Evolutionary conservation across 768 basidiomycete species (phyloP).

Genomic region (Zangia roseola): DNA sequence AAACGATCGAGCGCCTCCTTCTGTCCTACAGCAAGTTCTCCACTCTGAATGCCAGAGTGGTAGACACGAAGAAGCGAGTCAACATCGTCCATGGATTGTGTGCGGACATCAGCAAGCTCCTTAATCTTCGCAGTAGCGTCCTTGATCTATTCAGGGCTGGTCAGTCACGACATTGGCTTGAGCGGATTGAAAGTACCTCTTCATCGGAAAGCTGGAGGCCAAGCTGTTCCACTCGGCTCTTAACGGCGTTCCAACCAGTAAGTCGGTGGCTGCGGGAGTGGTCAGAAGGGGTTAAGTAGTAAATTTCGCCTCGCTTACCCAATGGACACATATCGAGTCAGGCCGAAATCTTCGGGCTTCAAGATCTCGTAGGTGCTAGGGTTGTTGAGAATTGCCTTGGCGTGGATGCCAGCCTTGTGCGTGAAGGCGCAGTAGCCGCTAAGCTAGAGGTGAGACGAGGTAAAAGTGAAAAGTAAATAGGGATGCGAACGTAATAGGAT

Average conservation of each 20-base stretch:
- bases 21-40: conserved; percentile 92
- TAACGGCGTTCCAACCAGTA: conserved; percentile 99
- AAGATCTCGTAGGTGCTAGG: conserved; percentile 99
- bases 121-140: conserved; percentile 99
- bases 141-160: conserved; percentile 63
- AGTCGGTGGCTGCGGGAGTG: conserved; percentile 68
- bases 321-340: conserved; percentile 96
- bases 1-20: conserved; percentile 87
- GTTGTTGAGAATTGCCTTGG: conserved; percentile 99
- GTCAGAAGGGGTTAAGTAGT: conserved; percentile 1
- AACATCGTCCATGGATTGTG: conserved; percentile 99
- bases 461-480: neutral
- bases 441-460: neutral
- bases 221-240: conserved; percentile 97
- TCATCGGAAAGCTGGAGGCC: conserved; percentile 88
- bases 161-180: conserved; percentile 5
- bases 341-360: conserved; percentile 98
- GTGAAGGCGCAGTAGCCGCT: conserved; percentile 99
- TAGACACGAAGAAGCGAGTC: conserved; percentile 95
- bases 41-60: conserved; percentile 90
- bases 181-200: conserved; percentile 46
- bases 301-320: conserved; percentile 47
- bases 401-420: conserved; percentile 99
- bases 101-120: conserved; percentile 96
- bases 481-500: conserved; percentile 77